Evolutionary conservation across 192 early-diverging fungal species (phyloP).

Genomic region (Lobosporangium transversale): DNA sequence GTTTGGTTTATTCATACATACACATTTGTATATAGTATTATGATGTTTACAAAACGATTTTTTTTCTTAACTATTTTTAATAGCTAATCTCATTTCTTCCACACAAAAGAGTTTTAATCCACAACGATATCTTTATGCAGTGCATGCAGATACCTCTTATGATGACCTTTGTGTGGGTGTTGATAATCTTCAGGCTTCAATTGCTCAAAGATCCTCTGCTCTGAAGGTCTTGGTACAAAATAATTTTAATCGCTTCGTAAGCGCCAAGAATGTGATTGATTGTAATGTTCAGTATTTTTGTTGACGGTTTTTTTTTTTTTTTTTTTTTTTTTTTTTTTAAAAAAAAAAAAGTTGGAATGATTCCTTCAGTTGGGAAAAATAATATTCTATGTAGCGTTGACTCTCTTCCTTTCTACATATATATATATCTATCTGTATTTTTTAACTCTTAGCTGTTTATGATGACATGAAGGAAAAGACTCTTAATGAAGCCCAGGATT

Average conservation of each 20-base stretch:
- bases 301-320: too few relatives aligned
- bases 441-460: conserved; percentile 68
- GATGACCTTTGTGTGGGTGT: conserved; percentile 83
- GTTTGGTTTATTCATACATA: too few relatives aligned
- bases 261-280: conserved; percentile 95
- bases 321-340: too few relatives aligned
- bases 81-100: conserved; percentile 41
- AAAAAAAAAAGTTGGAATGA: too few relatives aligned
- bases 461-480: conserved; percentile 91
- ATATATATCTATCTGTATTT: neutral
- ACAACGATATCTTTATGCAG: conserved; percentile 77
- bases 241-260: conserved; percentile 97
- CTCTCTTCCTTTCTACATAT: too few relatives aligned
- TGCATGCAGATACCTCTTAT: conserved; percentile 89
- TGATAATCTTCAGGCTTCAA: conserved; percentile 72
- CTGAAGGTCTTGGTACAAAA: conserved; percentile 91
- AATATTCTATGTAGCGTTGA: too few relatives aligned
- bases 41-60: neutral
- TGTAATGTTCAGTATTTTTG: conserved; percentile 49
- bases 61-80: neutral
- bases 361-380: too few relatives aligned
- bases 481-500: conserved; percentile 80
- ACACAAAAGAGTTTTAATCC: conserved; percentile 67
- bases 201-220: conserved; percentile 86
- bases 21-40: too few relatives aligned